phyloP scores from a whole-genome alignment of 345 rosid genomes.

The Reutealis trisperma region DNA sequence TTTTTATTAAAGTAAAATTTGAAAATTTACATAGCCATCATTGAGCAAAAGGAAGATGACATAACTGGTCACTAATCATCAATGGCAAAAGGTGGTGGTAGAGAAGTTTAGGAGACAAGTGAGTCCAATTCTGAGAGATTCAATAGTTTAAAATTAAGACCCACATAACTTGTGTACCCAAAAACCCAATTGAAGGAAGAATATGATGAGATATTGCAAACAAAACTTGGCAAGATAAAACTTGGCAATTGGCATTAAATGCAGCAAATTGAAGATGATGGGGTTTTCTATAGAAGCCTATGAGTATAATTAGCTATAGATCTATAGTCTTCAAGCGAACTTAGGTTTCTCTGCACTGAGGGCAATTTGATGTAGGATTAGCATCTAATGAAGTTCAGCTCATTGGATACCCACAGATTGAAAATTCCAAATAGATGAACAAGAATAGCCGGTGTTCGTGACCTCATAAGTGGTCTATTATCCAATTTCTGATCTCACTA shows the following conservation, averaged over 20 bases:
- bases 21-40: not conserved
- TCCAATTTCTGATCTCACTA: too few species aligned
- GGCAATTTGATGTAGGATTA: too few species aligned
- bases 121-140: not conserved
- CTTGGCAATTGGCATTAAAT: not conserved
- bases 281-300: conserved; percentile 10
- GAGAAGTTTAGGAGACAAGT: not conserved
- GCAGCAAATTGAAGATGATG: not conserved
- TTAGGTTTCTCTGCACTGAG: too few species aligned
- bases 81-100: conserved; percentile 4
- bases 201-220: conserved; percentile 1
- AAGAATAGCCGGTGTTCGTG: too few species aligned
- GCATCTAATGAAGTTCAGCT: too few species aligned
- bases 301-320: too few species aligned
- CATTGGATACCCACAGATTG: too few species aligned
- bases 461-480: too few species aligned
- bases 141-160: conserved; percentile 7
- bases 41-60: not conserved
- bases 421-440: too few species aligned
- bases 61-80: not conserved
- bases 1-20: too few species aligned
- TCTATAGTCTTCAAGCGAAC: too few species aligned
- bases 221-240: too few species aligned
- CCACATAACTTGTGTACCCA: not conserved
- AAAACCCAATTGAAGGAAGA: not conserved